These are phyloP conservation scores for Aeminium ludgeri DNA, from an alignment of 495 filamentous ascomycete genomes.

Conservation along the genomic window DNA sequence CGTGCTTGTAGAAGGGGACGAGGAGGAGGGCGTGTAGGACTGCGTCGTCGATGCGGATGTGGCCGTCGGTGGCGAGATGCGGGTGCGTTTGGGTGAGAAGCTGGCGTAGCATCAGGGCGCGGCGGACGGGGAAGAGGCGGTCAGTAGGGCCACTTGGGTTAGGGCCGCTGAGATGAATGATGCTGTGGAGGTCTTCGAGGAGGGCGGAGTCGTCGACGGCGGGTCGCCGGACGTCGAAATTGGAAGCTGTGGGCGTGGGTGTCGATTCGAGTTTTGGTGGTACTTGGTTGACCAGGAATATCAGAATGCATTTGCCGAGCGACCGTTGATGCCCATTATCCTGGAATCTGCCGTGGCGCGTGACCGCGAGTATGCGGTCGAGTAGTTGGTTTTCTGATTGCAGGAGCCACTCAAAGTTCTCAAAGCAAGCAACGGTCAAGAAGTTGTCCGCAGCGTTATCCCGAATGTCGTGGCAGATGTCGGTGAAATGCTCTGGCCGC, in stretches of 20 bases:
- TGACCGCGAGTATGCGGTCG: conserved; percentile 6
- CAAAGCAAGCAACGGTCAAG: conserved; percentile 12
- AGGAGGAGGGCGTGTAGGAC: conserved; percentile 16
- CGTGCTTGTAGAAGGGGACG: conserved; percentile 15
- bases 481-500: conserved; percentile 1
- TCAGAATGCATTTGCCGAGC: conserved; percentile 7
- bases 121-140: conserved; percentile 10
- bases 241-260: conserved; percentile 1
- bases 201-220: conserved; percentile 1
- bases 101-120: conserved; percentile 15
- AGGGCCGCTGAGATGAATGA: conserved; percentile 2
- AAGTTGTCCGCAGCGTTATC: conserved; percentile 7
- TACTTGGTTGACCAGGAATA: conserved; percentile 15
- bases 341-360: conserved; percentile 13
- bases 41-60: conserved; percentile 14
- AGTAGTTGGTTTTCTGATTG: conserved; percentile 2
- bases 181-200: conserved; percentile 12
- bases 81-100: conserved; percentile 10
- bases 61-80: conserved; percentile 10
- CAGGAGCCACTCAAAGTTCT: conserved; percentile 13
- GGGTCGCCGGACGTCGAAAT: neutral
- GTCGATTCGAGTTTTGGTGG: conserved; percentile 1
- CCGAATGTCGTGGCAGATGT: conserved; percentile 11
- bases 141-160: conserved; percentile 6
- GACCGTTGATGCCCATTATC: conserved; percentile 7